Conservation (phyloP, 2,329 filamentous ascomycete genomes). For the Curvularia lunata region DNA sequence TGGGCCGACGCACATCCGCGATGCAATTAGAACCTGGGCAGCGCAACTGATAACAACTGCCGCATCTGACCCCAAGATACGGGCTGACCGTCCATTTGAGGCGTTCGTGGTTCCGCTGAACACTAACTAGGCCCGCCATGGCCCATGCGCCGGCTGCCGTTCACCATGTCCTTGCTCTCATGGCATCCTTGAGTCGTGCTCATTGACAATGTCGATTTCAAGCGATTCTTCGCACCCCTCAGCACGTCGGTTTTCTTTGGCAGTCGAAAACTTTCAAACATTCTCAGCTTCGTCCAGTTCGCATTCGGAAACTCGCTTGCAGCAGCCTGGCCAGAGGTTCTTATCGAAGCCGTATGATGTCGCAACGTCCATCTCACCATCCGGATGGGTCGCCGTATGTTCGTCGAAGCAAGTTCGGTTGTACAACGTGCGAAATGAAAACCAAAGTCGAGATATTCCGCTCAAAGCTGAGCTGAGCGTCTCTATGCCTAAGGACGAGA, state of each 20-base stretch:
- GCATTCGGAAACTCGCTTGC: slow-evolving; percentile 14
- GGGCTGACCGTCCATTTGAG: slow-evolving; percentile 5
- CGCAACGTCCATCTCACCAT: slow-evolving; percentile 26
- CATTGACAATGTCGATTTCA: slow-evolving; percentile 14
- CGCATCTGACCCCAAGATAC: not conserved
- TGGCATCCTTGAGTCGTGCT: slow-evolving; percentile 5
- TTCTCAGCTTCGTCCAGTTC: slow-evolving; percentile 16
- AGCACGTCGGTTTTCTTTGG: slow-evolving; percentile 7
- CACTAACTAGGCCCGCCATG: slow-evolving; percentile 5
- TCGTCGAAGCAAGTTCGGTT: slow-evolving; percentile 24
- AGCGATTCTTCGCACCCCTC: slow-evolving; percentile 8
- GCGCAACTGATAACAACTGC: slow-evolving; percentile 10
- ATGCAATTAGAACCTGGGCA: slow-evolving; percentile 1
- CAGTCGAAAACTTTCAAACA: slow-evolving; percentile 9
- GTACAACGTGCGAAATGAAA: slow-evolving; percentile 17
- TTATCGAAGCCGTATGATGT: slow-evolving; percentile 13
- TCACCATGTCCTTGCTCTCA: slow-evolving; percentile 1
- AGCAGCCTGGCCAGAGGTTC: slow-evolving; percentile 9
- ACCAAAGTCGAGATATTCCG: slow-evolving; percentile 10
- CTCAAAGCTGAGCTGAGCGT: slow-evolving; percentile 1
- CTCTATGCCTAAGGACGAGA: slow-evolving; percentile 12
- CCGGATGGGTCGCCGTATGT: slow-evolving; percentile 23
- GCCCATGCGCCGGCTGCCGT: not conserved
- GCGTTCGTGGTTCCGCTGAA: not conserved
- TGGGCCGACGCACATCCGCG: slow-evolving; percentile 4